These are phyloP conservation scores for Fomitopsis schrenkii DNA, from an alignment of 1,284 basidiomycete species.

Conservation along the genomic window DNA sequence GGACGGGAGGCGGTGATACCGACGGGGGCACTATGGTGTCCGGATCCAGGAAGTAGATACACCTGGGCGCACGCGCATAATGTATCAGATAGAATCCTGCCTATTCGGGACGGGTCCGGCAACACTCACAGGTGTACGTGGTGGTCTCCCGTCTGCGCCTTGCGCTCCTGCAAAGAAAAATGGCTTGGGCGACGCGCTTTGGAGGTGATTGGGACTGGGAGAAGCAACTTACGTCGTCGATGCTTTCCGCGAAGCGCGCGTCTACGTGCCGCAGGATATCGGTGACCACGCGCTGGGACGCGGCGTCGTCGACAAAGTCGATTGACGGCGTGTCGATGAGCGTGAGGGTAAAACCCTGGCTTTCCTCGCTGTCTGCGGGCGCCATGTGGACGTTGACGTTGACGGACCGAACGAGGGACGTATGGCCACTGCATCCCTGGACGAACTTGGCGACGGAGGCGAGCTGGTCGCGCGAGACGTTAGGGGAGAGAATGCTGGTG, in stretches of 20 bases:
- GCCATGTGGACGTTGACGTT: conserved; percentile 58
- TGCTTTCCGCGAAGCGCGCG: conserved; percentile 57
- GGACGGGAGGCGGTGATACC: conserved; percentile 55
- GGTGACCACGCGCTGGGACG: conserved; percentile 51
- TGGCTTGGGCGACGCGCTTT: conserved; percentile 9
- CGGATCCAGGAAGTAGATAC: conserved; percentile 78
- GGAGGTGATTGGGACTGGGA: conserved; percentile 17
- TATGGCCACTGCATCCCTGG: conserved; percentile 64
- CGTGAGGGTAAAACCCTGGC: conserved; percentile 53
- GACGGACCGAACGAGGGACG: conserved; percentile 60
- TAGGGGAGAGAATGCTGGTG: conserved; percentile 58
- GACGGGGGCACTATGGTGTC: conserved; percentile 68
- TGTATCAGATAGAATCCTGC: conserved; percentile 10
- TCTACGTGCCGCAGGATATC: conserved; percentile 69
- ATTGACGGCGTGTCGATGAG: conserved; percentile 78
- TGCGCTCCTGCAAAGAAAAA: conserved; percentile 49
- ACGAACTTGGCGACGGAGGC: conserved; percentile 73
- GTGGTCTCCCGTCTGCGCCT: conserved; percentile 61
- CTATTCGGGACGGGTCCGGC: conserved; percentile 14
- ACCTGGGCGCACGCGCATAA: conserved; percentile 37
- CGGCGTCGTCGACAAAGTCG: conserved; percentile 58
- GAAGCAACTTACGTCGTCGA: conserved; percentile 62
- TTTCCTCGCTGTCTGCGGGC: conserved; percentile 31
- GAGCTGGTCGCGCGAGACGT: conserved; percentile 64
- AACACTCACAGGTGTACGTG: conserved; percentile 74